Evolutionary conservation across 2,329 filamentous ascomycete species (phyloP), one percentile per base, ranked within the genome.

Genomic region (Botrytis aclada): DNA sequence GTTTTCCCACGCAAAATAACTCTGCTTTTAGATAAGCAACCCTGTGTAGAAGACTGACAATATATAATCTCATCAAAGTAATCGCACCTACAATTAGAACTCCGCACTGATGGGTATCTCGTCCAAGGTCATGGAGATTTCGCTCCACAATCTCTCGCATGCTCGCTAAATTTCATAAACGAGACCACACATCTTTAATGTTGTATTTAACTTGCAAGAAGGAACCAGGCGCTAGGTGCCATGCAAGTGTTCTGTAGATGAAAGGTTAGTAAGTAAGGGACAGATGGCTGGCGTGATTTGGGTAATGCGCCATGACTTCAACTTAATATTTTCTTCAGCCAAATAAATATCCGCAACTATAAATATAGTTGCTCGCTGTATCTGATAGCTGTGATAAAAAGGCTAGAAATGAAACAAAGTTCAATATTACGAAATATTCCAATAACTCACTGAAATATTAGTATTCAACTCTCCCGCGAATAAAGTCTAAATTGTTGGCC

Each of bases 161-260:
- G 12, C 32, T 65, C 18, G 20, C 4, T 12, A 25, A 16, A 18
- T 0, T 16, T 12, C 20, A 45, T 5, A 2, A 64, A 22, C 16
- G 9, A 61, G 22, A 8, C 12, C 22, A 9, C 12, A 25, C 34
- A 18, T 14, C 3, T 65, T 25, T 34, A 25, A 22, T 37, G 4
- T 7, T n/a, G 3, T 20, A 37, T 16, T 16, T 12, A 18, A 18
- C 6, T 18, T n/a, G 4, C 22, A 54, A 22, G 4, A n/a, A 54
- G 9, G 12, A 10, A 8, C 8, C 5, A 16, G 2, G 0, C 6
- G 3, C 14, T 39, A 22, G 7, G 56, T 39, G 14, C 25, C 0
- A 18, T 41, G 12, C 29, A n/a, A 9, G n/a, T 29, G 4, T 66
- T 47, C 7, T n/a, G 7, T 1, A 16, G 14, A 56, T 2, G 39